Evolutionary conservation across 257 asterid species (phyloP), one percentile per base, ranked within the genome.

Genomic region (Ehretia macrophylla): DNA sequence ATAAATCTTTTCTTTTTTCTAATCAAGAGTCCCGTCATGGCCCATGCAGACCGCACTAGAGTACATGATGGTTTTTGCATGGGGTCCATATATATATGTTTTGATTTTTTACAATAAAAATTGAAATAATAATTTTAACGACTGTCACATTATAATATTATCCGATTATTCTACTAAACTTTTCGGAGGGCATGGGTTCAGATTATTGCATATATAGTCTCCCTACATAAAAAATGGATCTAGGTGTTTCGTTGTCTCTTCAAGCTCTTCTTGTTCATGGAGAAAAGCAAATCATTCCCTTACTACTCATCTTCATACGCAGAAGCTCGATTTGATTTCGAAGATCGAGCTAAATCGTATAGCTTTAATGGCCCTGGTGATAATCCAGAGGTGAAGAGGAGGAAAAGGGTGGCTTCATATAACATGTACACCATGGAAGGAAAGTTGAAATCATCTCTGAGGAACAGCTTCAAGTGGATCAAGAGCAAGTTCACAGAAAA

Each of bases 401-500:
- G 79, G 78, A 85, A 75, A 66, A 84, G 98, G 68, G 87, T 91
- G 68, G 95, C 98, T 21, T 66, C 70, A 21, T 91, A 91, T 62
- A 91, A 85, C 64, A 85, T 74, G 94, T 88, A 77, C 60, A 57
- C 90, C 20, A 17, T 79, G 70, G 98, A 91, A 77, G 95, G 88
- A 74, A 91, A 84, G 82, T 71, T 91, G 57, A 85, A 85, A 65
- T 80, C 90, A n/a, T 85, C 97, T 1, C 60, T 91, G 40, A 85
- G 88, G 56, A 88, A 72, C 85, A 85, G 97, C 76, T 81, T 88
- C 64, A 91, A 84, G 79, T 91, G 98, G 97, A 82, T 88, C 78
- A 91, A 88, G 83, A 84, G 73, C 79, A 91, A 85, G 68, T 82
- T 91, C 65, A 48, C 79, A 0, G 81, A 79, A 19, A 75, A 77